These are phyloP conservation scores for Dendrobium officinale DNA, from an alignment of 106 monocot genomes.

Conservation along the genomic window DNA sequence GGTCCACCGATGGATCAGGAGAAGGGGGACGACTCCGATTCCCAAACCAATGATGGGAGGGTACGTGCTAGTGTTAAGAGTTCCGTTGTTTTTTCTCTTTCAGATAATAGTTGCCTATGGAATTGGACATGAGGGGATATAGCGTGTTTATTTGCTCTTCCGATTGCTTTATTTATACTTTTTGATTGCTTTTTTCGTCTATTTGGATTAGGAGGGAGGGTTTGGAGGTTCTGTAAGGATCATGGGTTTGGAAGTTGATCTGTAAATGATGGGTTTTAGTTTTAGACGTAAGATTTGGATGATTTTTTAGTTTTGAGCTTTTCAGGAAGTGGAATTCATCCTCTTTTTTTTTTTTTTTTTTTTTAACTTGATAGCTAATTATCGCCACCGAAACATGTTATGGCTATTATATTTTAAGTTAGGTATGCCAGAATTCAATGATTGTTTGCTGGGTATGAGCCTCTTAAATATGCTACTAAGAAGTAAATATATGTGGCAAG, in stretches of 20 bases:
- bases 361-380: too few species aligned
- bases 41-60: neutral
- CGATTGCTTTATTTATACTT: neutral
- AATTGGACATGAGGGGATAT: neutral
- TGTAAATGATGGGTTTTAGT: too few species aligned
- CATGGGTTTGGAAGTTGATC: too few species aligned
- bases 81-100: neutral
- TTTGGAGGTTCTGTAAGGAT: neutral
- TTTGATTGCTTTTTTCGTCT: neutral
- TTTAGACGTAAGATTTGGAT: too few species aligned
- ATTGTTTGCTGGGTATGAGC: neutral
- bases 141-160: neutral
- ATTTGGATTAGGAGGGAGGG: neutral
- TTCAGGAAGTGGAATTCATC: too few species aligned
- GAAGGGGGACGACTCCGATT: neutral
- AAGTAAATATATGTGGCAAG: neutral
- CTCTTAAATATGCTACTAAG: neutral
- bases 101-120: neutral
- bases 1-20: slow-evolving; percentile 7
- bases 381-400: neutral
- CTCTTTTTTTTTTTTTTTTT: too few species aligned
- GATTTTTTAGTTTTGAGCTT: too few species aligned
- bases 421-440: neutral
- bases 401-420: neutral
- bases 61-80: neutral